Evolutionary conservation across 2,329 filamentous ascomycete species (phyloP), one percentile per base, ranked within the genome.

Genomic region (Exserohilum rostratum): DNA sequence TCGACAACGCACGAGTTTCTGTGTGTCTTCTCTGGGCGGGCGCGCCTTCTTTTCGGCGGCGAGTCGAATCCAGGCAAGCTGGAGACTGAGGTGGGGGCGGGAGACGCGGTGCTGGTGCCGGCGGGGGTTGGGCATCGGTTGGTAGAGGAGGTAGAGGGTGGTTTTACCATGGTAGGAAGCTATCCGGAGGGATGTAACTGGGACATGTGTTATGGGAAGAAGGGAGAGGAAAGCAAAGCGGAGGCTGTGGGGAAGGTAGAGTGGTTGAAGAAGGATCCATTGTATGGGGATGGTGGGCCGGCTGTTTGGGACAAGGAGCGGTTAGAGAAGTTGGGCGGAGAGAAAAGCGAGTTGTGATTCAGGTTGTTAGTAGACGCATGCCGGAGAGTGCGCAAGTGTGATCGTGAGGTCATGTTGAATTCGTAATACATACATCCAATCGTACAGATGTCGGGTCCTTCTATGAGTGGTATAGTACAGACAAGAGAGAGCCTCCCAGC

Each of bases 191-290:
- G 80, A 0, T 76, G 76, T 13, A 79, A 71, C 15, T 90, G 86
- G 86, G 87, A 90, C 71, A 90, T 90, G 88, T 90, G 87, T 63
- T 68, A 90, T 76, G 87, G 87, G 1, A 78, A 77, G 46, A 64
- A 77, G 33, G 83, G 78, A 0, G 87, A 89, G 66, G 81, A 84
- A 65, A 69, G 72, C 6, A 83, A 83, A 63, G 71, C 82, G 6
- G 71, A 79, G 53, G 68, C 61, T 6, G 87, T 88, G 42, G 67
- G 60, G 47, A 60, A 64, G 3, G 61, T 88, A 64, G 63, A 60
- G 5, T 89, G 86, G 86, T 85, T 89, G 60, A 68, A 77, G 39
- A 79, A 67, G 56, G 86, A 89, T 77, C 86, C 86, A 15, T 70
- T 88, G 15, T 71, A 70, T 61, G 66, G 68, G 7, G 55, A 58